Evolutionary conservation across 371 early-diverging fungal species (phyloP), one percentile per base, ranked within the genome.

Genomic region (Haplosporangium sp.): DNA sequence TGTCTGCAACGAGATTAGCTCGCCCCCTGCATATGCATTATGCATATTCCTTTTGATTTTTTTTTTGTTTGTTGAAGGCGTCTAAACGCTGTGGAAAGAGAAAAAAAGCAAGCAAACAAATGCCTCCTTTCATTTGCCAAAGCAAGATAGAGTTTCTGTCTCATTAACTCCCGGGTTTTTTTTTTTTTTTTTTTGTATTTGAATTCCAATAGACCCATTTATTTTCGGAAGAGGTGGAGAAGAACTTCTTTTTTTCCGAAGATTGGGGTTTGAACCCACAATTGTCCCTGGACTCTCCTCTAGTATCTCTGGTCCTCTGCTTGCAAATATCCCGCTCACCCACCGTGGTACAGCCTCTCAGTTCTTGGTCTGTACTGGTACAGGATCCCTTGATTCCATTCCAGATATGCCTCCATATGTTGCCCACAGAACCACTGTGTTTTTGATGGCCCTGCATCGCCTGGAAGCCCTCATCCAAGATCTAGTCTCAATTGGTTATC

Each of bases 211-310:
- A 88, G 96, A 97, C 81, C 96, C 96, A 40, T 97, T 93, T 83
- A 86, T 97, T 20, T 96, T 96, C 85, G 97, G 97, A 34, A 91
- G 98, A 47, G 96, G 96, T 52, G 96, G 94, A 17, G 98, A 97
- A 81, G 98, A 97, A 69, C 87, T 93, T 8, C 69, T 93, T 37
- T 93, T 89, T 74, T 94, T 94, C 83, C 85, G 91, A 44, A 78
- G 86, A 15, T 86, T 90, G 69, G 92, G 91, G 20, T 90, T 86
- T 59, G 86, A 88, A 37, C 83, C 92, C 17, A 87, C 86, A 5
- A 90, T 95, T n/a, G 86, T 97, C 4, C 96, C 97, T 5, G 97
- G 97, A 19, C 85, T 97, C 8, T 93, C 95, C 0, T 93, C 94
- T 17, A 84, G 91, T 56, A 87, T 94, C 6, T 91, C 93, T 27